Base-by-base conservation (phyloP, 148 eudicot species). In the Euryodendron excelsum region DNA sequence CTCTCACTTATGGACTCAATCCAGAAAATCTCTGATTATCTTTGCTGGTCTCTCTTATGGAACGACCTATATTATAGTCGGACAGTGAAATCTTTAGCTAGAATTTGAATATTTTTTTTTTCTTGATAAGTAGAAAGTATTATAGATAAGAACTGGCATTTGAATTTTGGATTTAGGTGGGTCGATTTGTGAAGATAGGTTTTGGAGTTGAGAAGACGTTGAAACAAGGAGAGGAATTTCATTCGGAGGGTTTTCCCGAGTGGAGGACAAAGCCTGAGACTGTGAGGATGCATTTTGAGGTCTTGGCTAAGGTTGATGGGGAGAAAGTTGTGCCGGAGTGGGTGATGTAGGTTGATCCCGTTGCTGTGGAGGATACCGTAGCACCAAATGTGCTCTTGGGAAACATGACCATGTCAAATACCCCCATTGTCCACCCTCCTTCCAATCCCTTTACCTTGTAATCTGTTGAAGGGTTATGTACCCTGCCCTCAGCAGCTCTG, bases 191-290 rank as follows among this genome's bases (percentile, higher is more conserved):
- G 73, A 96, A 96, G 86, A 84, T 96, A 15, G 93, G 91, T 45
- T 96, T 96, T 71, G 90, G 83, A 23, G 85, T 96, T 2, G 98
- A 96, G 88, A 93, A 86, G 90, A 89, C 85, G 81, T 62, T 93
- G 25, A 84, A 75, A 48, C 78, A 87, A 73, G 91, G 76, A 44
- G 98, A 89, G 27, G 84, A 84, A 8, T 18, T 80, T 13, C 60
- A 60, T 13, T 58, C 80, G 18, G 77, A 67, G 48, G 89, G 87
- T 33, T 77, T 90, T 52, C 98, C 98, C 0, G 93, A 84, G 72
- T 96, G 99, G 99, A 89, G 91, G 74, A 96, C 99, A 9, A 96
- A 91, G 78, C 98, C 99, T 0, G 92, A 89, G 80, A 78, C 78
- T 8, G 86, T 90, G 78, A 91, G 82, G 85, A 89, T 93, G 97